Percentiles rank a stretch among this genome's conserved stretches.
Evolutionary conservation across 352 stramenopile species (phyloP).

Genomic region (Phytophthora nicotianae): DNA sequence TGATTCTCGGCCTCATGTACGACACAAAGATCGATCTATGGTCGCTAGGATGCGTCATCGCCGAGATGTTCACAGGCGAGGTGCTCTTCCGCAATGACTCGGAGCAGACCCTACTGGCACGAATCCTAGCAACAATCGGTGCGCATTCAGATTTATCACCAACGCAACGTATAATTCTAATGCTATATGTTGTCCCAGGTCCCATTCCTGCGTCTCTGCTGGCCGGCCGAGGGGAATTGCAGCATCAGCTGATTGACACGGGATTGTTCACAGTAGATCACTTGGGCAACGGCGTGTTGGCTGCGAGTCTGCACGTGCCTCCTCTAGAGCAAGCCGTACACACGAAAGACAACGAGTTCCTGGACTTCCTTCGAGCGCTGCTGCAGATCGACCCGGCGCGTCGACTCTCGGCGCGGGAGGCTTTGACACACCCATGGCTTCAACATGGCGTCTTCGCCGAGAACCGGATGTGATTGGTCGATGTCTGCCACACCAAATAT

Average conservation of each 20-base stretch:
- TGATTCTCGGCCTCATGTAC: conserved; percentile 96
- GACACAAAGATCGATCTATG: conserved; percentile 89
- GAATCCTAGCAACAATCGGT: conserved; percentile 87
- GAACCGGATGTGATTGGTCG: conserved; percentile 40
- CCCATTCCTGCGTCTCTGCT: conserved; percentile 73
- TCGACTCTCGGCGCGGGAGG: conserved; percentile 58
- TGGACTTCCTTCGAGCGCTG: conserved; percentile 71
- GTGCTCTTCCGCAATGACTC: conserved; percentile 89
- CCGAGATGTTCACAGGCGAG: conserved; percentile 88
- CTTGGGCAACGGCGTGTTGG: conserved; percentile 55
- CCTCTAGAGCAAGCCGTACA: conserved; percentile 62
- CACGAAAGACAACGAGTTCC: conserved; percentile 61
- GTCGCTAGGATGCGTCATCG: conserved; percentile 89
- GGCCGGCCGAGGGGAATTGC: conserved; percentile 48
- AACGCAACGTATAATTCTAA: not conserved
- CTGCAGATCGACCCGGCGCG: conserved; percentile 67
- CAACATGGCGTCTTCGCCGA: conserved; percentile 64
- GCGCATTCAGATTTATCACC: conserved; percentile 7
- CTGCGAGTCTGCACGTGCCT: conserved; percentile 38
- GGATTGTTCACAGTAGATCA: conserved; percentile 58
- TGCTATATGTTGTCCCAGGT: conserved; percentile 32
- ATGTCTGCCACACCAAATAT: conserved; percentile 8
- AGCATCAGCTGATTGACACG: conserved; percentile 64
- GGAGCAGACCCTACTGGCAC: conserved; percentile 92
- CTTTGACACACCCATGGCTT: conserved; percentile 72